Base-by-base conservation (phyloP, 371 early-diverging fungal species). In the Rhizopus arrhizus region DNA sequence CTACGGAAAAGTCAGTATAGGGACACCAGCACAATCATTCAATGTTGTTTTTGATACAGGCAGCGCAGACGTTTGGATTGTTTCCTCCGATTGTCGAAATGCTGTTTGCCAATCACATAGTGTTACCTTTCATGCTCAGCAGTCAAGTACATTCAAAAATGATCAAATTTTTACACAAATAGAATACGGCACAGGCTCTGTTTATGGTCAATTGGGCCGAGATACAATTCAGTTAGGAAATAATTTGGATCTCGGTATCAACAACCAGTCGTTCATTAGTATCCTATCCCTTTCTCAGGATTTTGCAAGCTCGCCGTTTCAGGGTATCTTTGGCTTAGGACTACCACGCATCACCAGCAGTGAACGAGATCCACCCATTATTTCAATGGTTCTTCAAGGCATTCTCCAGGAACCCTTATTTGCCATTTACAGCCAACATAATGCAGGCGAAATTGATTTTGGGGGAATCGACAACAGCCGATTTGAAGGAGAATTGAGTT, bases 31-130 rank as follows among this genome's bases (percentile, higher is more conserved):
- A 1, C 89, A 91, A 59, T 59, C 31, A 32, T 86, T 91, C 59
- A 73, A 79, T 32, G 82, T 91, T 5, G 77, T 89, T 5, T 89
- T 92, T 64, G 92, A 92, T 60, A 92, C 91, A 0, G 92, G 91
- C 0, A 89, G 89, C 16, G 75, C 87, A 31, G 86, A 91, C 53
- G 56, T 89, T 35, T 91, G 92, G 92, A 95, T 98, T n/a, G 96
- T 97, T 0, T 94, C 94, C 15, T 87, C 90, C 2, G 80, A 88
- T 58, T 97, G 98, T 81, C 65, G 73, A 34, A 90, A 89, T 1
- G 89, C 90, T 49, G 89, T 73, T 2, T 77, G 78, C 40, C 31
- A 40, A 5, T 51, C 58, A 12, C 74, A 73, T 11, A 58, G 58
- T 12, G 53, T 62, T 38, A 46, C 54, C 29, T 35, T 58, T 4